Percentiles rank a stretch among this genome's conserved stretches.
Evolutionary conservation across 371 early-diverging fungal genomes (phyloP).

Genomic region (Choanephora cucurbitarum): DNA sequence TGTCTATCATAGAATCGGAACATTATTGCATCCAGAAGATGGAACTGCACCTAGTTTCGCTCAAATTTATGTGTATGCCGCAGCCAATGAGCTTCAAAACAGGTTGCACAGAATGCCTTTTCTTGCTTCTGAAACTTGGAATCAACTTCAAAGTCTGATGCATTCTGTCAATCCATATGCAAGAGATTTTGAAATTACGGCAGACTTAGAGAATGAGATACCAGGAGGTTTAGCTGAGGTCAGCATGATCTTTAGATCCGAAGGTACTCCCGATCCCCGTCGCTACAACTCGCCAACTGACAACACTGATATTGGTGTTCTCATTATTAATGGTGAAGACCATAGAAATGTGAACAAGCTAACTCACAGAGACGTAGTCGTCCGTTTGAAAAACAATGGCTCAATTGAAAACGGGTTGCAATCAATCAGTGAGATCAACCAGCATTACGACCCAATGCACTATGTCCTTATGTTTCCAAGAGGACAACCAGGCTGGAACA

Average conservation of each 20-base stretch:
- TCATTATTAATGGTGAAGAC: background rate
- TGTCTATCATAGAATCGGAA: constrained; percentile 13
- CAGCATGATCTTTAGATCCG: background rate
- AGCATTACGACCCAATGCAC: background rate
- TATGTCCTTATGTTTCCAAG: background rate
- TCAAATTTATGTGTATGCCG: constrained; percentile 20
- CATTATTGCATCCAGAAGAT: background rate
- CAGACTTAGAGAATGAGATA: background rate
- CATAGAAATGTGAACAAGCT: background rate
- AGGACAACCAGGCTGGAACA: background rate
- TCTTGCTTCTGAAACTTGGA: no score
- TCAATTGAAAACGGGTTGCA: background rate
- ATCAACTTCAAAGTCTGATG: background rate
- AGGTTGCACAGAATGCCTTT: background rate
- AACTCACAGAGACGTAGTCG: background rate
- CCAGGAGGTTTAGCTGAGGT: no score
- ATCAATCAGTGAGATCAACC: background rate
- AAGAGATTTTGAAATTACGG: constrained; percentile 6
- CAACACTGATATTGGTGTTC: background rate
- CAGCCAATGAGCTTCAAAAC: constrained; percentile 6
- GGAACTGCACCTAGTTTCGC: constrained; percentile 4
- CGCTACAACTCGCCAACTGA: constrained; percentile 2
- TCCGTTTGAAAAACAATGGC: background rate
- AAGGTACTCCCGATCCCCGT: background rate
- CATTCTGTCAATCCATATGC: constrained; percentile 13